These are phyloP conservation scores for Kondoa malvinella DNA, from an alignment of 768 basidiomycete species.

Conservation along the genomic window DNA sequence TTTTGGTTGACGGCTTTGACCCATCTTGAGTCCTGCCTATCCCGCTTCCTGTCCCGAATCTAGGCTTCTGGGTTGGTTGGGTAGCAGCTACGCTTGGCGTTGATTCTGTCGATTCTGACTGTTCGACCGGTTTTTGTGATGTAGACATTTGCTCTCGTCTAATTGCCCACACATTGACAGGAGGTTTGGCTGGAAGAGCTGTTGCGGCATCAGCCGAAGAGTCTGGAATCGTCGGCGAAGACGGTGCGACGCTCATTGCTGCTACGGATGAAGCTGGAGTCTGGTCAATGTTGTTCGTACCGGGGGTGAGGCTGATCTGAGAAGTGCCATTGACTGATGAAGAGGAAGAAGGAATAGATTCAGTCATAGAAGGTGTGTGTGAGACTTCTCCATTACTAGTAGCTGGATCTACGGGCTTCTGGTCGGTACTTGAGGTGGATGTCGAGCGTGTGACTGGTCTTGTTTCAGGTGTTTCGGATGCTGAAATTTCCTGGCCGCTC, in stretches of 20 bases:
- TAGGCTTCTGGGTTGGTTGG: neutral
- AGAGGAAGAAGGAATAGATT: neutral
- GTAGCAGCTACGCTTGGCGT: neutral
- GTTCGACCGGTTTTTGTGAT: no score
- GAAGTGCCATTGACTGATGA: neutral
- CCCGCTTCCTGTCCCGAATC: neutral
- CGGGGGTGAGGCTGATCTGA: neutral
- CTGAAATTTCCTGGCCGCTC: neutral
- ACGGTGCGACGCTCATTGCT: neutral
- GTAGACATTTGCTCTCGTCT: neutral
- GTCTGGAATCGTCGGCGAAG: neutral
- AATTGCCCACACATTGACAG: constrained; percentile 4
- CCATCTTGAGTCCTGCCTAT: neutral
- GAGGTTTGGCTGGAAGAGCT: neutral
- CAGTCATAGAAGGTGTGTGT: neutral
- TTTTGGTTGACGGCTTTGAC: neutral
- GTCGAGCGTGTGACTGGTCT: neutral
- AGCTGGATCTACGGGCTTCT: no score
- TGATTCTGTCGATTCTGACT: neutral
- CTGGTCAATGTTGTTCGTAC: neutral
- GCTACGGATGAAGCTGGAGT: neutral
- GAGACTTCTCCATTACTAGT: no score
- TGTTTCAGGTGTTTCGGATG: neutral
- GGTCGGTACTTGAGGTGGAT: neutral
- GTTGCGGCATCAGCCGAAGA: neutral